A percentile compares a stretch with the other conserved stretches of the same genome.
These are phyloP conservation scores for Cryptococcus sp. DNA, from an alignment of 1,284 basidiomycete genomes.

Conservation along the genomic window DNA sequence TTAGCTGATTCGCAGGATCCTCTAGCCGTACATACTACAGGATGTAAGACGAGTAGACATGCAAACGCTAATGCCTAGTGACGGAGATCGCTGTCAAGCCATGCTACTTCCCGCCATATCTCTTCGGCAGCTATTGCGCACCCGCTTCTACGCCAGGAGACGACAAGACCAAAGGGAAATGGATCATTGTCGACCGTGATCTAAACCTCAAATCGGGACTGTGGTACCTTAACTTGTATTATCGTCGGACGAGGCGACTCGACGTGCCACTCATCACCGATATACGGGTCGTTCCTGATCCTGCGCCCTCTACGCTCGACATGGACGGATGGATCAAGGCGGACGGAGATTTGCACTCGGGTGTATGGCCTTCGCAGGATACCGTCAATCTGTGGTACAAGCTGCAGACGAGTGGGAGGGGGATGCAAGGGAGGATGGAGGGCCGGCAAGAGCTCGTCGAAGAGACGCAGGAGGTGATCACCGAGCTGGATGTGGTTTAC, in stretches of 20 bases:
- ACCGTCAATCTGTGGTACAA: conserved; percentile 70
- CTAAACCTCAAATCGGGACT: conserved; percentile 63
- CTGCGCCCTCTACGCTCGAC: conserved; percentile 24
- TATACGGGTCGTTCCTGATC: conserved; percentile 29
- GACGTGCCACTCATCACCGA: conserved; percentile 41
- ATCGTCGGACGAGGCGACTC: conserved; percentile 68
- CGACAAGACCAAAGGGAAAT: conserved; percentile 74
- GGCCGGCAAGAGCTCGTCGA: no score
- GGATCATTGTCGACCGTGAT: conserved; percentile 76
- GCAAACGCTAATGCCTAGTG: conserved; percentile 38
- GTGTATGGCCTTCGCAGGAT: conserved; percentile 47
- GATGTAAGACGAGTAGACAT: conserved; percentile 49
- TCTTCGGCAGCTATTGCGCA: conserved; percentile 57
- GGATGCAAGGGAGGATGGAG: no score
- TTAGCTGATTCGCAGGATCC: conserved; percentile 49
- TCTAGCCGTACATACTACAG: conserved; percentile 71
- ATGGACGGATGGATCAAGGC: conserved; percentile 36
- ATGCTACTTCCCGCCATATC: conserved; percentile 62
- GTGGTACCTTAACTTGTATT: conserved; percentile 66
- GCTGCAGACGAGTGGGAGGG: no score
- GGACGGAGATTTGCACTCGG: conserved; percentile 36
- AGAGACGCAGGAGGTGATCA: conserved; percentile 57
- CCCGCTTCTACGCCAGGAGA: conserved; percentile 64
- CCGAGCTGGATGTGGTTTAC: conserved; percentile 79
- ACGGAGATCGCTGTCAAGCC: conserved; percentile 69